Evolutionary conservation across 768 basidiomycete genomes (phyloP).

Genomic region (Pisolithus microcarpus): DNA sequence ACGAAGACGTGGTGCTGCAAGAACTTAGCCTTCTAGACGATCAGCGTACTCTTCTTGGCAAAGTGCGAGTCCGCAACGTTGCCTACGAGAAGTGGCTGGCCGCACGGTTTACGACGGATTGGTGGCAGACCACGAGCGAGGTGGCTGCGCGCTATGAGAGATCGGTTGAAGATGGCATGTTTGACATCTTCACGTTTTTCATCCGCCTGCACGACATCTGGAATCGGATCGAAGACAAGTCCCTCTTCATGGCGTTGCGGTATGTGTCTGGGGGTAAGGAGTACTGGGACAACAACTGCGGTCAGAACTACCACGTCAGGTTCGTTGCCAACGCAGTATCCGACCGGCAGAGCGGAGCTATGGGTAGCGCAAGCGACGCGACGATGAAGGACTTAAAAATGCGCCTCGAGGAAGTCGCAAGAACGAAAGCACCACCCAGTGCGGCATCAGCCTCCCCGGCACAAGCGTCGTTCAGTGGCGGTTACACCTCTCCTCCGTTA

Average conservation of each 20-base stretch:
- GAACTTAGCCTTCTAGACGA: constrained; percentile 46
- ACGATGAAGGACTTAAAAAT: constrained; percentile 55
- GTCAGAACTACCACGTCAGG: constrained; percentile 69
- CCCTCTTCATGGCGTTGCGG: constrained; percentile 69
- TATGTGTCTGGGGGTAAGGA: constrained; percentile 67
- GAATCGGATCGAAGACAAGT: constrained; percentile 73
- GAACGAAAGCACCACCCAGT: constrained; percentile 19
- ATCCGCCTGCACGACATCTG: constrained; percentile 76
- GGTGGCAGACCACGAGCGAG: constrained; percentile 95
- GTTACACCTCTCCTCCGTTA: constrained; percentile 15
- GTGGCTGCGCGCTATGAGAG: constrained; percentile 69
- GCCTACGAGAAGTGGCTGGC: constrained; percentile 84
- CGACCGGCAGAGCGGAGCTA: constrained; percentile 25
- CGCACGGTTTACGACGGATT: constrained; percentile 87
- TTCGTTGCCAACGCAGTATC: constrained; percentile 38
- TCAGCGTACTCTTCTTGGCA: constrained; percentile 56
- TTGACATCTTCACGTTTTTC: constrained; percentile 72
- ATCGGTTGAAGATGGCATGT: constrained; percentile 28
- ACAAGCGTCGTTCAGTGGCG: constrained; percentile 24
- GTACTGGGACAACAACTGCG: constrained; percentile 88
- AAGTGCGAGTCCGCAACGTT: constrained; percentile 74
- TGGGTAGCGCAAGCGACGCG: constrained; percentile 34
- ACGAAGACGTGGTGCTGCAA: constrained; percentile 49
- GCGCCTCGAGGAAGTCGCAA: constrained; percentile 61
- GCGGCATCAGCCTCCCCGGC: constrained; percentile 9